Evolutionary conservation across 2,329 filamentous ascomycete species (phyloP).

Genomic region (Canariomyces notabilis): DNA sequence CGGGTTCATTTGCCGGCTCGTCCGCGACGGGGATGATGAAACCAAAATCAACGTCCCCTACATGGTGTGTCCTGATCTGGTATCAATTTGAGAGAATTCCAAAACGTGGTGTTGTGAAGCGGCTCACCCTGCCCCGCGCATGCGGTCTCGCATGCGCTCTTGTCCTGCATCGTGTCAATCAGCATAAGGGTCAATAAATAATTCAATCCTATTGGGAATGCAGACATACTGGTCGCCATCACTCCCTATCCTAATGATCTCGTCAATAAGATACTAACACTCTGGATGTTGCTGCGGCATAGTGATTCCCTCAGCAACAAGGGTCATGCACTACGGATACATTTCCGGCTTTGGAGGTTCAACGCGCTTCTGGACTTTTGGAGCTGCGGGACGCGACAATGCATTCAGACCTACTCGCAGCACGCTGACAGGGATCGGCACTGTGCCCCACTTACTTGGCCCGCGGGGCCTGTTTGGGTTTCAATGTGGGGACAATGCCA

Average conservation of each 20-base stretch:
- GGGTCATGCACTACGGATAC: too few species aligned
- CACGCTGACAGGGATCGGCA: background rate
- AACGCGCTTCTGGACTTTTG: too few species aligned
- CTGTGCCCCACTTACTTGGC: background rate
- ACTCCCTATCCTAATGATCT: background rate
- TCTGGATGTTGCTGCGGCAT: background rate
- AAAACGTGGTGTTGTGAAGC: background rate
- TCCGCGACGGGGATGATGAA: slow-evolving; percentile 38
- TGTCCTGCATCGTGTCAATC: slow-evolving; percentile 33
- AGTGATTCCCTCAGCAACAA: too few species aligned
- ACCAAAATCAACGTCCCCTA: slow-evolving; percentile 57
- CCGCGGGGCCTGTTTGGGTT: too few species aligned
- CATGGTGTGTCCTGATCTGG: slow-evolving; percentile 44
- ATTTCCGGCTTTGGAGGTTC: too few species aligned
- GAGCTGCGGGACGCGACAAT: background rate
- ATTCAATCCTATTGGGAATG: background rate
- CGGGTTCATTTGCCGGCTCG: slow-evolving; percentile 17
- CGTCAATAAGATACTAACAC: background rate
- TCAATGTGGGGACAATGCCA: background rate
- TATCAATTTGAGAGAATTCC: slow-evolving; percentile 9
- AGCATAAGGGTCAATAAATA: background rate
- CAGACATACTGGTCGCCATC: slow-evolving; percentile 33
- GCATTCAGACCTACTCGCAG: too few species aligned
- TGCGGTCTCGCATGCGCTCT: slow-evolving; percentile 59
- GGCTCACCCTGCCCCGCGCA: slow-evolving; percentile 59